Conservation (phyloP, 2,329 filamentous ascomycete genomes). For the Pseudofabraea citricarpa region DNA sequence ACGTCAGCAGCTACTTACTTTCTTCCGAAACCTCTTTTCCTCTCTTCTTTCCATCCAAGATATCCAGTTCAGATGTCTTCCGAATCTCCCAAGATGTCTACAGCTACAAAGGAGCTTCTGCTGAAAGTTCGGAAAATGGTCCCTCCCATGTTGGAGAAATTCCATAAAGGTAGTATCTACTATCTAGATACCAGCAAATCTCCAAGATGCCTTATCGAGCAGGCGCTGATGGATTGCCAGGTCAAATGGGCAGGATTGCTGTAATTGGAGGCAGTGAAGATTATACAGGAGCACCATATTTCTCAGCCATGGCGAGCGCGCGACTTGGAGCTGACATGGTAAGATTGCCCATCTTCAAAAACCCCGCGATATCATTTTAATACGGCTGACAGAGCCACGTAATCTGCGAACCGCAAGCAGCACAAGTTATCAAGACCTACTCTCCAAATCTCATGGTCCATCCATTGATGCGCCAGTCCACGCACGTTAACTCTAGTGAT, state of each 20-base stretch:
- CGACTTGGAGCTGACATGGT: conserved; percentile 88
- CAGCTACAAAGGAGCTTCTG: conserved; percentile 69
- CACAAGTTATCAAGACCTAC: conserved; percentile 90
- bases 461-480: conserved; percentile 81
- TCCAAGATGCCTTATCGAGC: conserved; percentile 2
- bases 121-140: conserved; percentile 82
- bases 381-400: conserved; percentile 66
- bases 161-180: conserved; percentile 99
- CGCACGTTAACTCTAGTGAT: conserved; percentile 47
- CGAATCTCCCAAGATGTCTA: conserved; percentile 49
- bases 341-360: conserved; percentile 19
- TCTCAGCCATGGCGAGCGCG: conserved; percentile 95
- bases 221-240: conserved; percentile 40
- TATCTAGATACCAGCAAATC: no score
- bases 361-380: conserved; percentile 2
- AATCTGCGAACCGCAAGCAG: conserved; percentile 88
- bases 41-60: no score
- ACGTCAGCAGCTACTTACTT: no score
- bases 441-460: conserved; percentile 99
- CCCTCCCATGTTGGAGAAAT: conserved; percentile 89
- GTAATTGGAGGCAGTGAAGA: conserved; percentile 95
- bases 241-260: conserved; percentile 84
- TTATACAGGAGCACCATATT: conserved; percentile 96
- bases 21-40: no score
- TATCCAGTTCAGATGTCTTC: conserved; percentile 23